phyloP scores from a whole-genome alignment of 345 rosid genomes.

The Draba incana region DNA sequence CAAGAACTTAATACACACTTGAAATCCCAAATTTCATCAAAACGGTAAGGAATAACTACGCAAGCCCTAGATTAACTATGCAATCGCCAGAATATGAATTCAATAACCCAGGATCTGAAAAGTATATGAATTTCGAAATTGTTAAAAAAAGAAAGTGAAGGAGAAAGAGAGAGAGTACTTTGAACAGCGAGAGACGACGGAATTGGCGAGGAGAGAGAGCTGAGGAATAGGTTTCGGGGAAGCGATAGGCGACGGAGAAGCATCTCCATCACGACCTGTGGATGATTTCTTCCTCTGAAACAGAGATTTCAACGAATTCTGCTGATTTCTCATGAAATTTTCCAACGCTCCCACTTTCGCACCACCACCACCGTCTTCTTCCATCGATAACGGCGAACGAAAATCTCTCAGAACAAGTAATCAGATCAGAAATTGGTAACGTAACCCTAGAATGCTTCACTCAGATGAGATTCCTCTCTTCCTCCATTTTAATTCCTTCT shows the following conservation, averaged over 20 bases:
- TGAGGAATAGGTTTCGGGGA: slow-evolving; percentile 75
- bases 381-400: slow-evolving; percentile 24
- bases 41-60: background rate
- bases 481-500: slow-evolving; percentile 17
- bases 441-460: slow-evolving; percentile 5
- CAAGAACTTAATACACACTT: background rate
- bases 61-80: slow-evolving; percentile 1
- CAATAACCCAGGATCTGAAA: slow-evolving; percentile 14
- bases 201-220: slow-evolving; percentile 80
- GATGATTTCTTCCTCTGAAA: slow-evolving; percentile 63
- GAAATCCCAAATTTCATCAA: slow-evolving; percentile 5
- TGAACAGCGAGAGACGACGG: slow-evolving; percentile 90
- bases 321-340: slow-evolving; percentile 62
- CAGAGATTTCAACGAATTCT: slow-evolving; percentile 62
- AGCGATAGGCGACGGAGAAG: slow-evolving; percentile 33
- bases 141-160: background rate
- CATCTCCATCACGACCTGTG: slow-evolving; percentile 41
- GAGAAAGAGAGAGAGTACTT: slow-evolving; percentile 46
- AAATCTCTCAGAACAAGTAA: slow-evolving; percentile 8
- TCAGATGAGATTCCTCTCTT: slow-evolving; percentile 25
- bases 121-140: background rate
- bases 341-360: slow-evolving; percentile 47
- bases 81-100: background rate
- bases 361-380: slow-evolving; percentile 38
- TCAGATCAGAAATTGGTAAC: slow-evolving; percentile 20